Percentiles rank a stretch among this genome's conserved stretches.
phyloP scores from a whole-genome alignment of 306 rosid species.

The Argentina anserina region DNA sequence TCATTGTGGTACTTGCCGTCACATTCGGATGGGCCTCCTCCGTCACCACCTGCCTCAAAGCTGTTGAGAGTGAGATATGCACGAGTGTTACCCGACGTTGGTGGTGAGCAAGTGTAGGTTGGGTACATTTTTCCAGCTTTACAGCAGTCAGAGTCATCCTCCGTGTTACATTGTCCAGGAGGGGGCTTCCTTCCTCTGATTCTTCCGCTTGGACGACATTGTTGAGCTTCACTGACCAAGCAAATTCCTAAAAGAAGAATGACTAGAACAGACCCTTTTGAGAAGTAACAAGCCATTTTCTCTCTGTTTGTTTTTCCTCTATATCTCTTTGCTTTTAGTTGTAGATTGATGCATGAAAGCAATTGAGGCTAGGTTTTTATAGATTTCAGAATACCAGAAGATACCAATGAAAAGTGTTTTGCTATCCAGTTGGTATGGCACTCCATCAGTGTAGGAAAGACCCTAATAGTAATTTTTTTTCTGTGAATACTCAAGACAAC shows the following conservation, averaged over 20 bases:
- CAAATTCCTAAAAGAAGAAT: background rate
- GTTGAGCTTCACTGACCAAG: background rate
- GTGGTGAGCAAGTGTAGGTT: background rate
- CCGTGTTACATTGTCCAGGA: background rate
- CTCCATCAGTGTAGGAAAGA: background rate
- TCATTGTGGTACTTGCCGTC: background rate
- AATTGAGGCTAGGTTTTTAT: background rate
- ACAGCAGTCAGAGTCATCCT: background rate
- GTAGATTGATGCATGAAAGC: background rate
- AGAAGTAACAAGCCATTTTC: background rate
- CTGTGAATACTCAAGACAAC: background rate
- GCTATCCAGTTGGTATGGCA: background rate
- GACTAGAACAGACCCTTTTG: background rate
- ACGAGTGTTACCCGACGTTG: background rate
- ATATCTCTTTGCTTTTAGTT: background rate
- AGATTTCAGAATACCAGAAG: background rate
- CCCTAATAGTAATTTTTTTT: no score
- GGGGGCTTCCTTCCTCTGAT: background rate
- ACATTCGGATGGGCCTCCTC: background rate
- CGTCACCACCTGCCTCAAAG: background rate
- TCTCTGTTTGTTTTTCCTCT: background rate
- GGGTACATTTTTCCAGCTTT: background rate
- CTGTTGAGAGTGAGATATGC: background rate
- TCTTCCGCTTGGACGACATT: background rate
- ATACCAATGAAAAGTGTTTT: background rate